Base-by-base conservation (phyloP, 768 basidiomycete genomes). In the Boletus subparvulus region DNA sequence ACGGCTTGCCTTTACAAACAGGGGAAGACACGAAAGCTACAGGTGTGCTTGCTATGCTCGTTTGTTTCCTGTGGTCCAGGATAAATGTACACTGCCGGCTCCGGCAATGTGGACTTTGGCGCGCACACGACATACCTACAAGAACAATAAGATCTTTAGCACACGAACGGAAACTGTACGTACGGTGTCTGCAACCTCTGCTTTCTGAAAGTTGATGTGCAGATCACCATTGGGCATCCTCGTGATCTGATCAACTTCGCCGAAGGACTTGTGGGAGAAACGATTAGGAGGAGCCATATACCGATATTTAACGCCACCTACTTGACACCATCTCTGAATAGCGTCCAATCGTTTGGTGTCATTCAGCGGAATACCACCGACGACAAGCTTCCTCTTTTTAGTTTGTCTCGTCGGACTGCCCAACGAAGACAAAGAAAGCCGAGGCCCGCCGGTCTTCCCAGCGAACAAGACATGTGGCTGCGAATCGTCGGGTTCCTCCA, bases 181-280 rank as follows among this genome's bases (percentile, higher is more conserved):
- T 67, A 90, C 90, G 8, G 87, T 91, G 60, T 91, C 90, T 21
- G 90, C 90, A 11, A 92, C 89, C 55, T 91, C 89, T 48, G 85
- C 78, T 51, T 81, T 83, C 46, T 83, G 80, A 65, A 90, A 92
- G 64, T 86, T 83, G 47, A 92, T 78, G 63, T 89, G 84, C n/a
- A 91, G 72, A 70, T 92, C 89, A 43, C 86, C 87, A 60, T 89
- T 90, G 48, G 85, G 85, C 78, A 87, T 83, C 49, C 88, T 77
- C 37, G 77, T 80, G 65, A 92, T 89, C 60, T 85, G 83, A 61
- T 81, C 84, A 12, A 92, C 71, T 72, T 89, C 88, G 41, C 90
- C 90, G 71, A 92, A 92, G 61, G 77, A 83, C 88, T 89, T 56
- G 40, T 0, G 17, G 30, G 52, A 30, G 51, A 41, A 48, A 55